These are phyloP conservation scores for Cicer judaicum DNA, from an alignment of 306 rosid species.

Conservation along the genomic window DNA sequence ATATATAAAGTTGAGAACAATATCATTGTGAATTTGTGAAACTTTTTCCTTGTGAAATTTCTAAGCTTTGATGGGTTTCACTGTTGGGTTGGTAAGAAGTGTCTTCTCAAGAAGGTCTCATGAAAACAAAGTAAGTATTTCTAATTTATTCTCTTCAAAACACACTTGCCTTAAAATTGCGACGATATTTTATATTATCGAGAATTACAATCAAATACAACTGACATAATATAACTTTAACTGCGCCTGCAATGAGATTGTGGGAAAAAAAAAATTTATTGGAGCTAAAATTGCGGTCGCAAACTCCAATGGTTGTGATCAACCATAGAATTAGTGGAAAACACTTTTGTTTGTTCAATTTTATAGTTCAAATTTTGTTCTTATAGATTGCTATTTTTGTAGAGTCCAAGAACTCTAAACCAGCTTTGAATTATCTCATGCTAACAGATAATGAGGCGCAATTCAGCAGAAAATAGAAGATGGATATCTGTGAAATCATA, in stretches of 20 bases:
- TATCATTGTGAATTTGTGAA: conserved; percentile 36
- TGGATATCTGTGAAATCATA: conserved; percentile 84
- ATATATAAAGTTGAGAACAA: conserved; percentile 36
- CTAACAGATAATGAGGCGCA: conserved; percentile 57
- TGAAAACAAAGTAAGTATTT: conserved; percentile 69
- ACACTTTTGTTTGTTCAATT: not conserved
- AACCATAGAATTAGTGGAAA: not conserved
- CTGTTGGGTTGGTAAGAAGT: conserved; percentile 71
- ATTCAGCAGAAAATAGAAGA: conserved; percentile 64
- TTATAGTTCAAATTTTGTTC: not conserved
- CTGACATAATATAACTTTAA: not conserved
- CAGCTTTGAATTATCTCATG: conserved; percentile 40
- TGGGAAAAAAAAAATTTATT: not conserved
- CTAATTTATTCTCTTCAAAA: not conserved
- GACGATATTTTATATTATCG: not conserved
- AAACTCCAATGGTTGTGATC: not conserved
- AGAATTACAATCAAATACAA: not conserved
- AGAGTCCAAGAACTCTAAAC: not conserved
- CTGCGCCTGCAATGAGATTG: not conserved
- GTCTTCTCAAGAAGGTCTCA: conserved; percentile 72
- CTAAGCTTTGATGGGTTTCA: conserved; percentile 72
- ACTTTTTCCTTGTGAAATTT: conserved; percentile 38
- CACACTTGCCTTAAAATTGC: not conserved
- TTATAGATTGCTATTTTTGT: not conserved
- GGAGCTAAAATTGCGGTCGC: not conserved